phyloP scores from a whole-genome alignment of 106 monocot genomes.

The Dioscorea dumetorum region DNA sequence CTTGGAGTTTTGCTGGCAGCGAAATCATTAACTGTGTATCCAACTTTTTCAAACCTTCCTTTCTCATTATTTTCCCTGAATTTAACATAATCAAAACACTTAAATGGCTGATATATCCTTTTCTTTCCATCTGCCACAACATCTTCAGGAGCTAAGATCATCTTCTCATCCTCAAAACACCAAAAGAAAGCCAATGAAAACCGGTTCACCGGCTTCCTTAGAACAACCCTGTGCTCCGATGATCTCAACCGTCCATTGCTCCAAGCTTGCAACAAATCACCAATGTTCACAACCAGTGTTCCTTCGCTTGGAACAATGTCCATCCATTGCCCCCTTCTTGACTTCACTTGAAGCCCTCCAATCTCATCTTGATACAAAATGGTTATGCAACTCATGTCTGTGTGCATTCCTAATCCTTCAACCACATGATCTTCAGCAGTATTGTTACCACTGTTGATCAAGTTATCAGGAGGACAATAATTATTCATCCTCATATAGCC shows the following conservation, averaged over 20 bases:
- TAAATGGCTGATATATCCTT: conserved; percentile 31
- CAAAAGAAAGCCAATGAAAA: conserved; percentile 45
- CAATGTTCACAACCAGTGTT: conserved; percentile 36
- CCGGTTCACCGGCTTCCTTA: conserved; percentile 7
- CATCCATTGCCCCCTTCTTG: conserved; percentile 35
- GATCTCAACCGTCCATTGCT: conserved; percentile 41
- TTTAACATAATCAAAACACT: conserved; percentile 38
- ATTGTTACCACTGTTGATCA: neutral
- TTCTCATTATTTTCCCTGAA: conserved; percentile 34
- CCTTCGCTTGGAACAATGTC: conserved; percentile 23
- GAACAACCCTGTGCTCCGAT: conserved; percentile 33
- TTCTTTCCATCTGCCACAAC: conserved; percentile 22
- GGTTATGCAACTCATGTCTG: conserved; percentile 59
- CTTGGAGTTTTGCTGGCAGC: conserved; percentile 1
- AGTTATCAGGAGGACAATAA: conserved; percentile 17
- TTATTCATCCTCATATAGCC: conserved; percentile 51
- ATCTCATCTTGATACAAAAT: conserved; percentile 37
- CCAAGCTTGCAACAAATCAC: conserved; percentile 56
- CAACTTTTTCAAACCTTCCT: conserved; percentile 41
- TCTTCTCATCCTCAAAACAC: conserved; percentile 52
- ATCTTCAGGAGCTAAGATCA: conserved; percentile 26
- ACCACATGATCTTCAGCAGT: conserved; percentile 16
- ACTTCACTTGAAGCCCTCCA: conserved; percentile 41
- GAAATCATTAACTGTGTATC: conserved; percentile 34
- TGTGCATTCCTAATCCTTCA: conserved; percentile 60